Evolutionary conservation across 371 early-diverging fungal genomes (phyloP).

Genomic region (Umbelopsis sp.): DNA sequence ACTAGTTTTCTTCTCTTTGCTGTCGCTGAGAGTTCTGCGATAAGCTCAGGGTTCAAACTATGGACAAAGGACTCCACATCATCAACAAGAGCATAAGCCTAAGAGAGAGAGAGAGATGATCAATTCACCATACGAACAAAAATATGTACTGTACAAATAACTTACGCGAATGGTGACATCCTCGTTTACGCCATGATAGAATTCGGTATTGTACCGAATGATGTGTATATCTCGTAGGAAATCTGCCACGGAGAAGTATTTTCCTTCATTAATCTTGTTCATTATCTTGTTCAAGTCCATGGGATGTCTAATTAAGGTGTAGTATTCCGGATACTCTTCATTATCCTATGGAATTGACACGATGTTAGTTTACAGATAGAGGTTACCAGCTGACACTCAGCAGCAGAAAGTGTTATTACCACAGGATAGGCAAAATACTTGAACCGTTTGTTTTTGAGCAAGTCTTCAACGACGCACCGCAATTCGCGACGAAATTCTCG

Average conservation of each 20-base stretch:
- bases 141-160: background rate
- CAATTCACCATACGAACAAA: background rate
- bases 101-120: background rate
- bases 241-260: slow-evolving; percentile 72
- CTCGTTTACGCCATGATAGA: slow-evolving; percentile 5
- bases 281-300: slow-evolving; percentile 98
- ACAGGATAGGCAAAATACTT: slow-evolving; percentile 49
- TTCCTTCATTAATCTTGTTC: slow-evolving; percentile 77
- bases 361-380: background rate
- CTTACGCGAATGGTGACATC: slow-evolving; percentile 17
- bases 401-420: slow-evolving; percentile 16
- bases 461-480: slow-evolving; percentile 48
- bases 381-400: no score
- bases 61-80: slow-evolving; percentile 13
- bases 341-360: background rate
- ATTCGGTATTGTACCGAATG: slow-evolving; percentile 41
- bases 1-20: slow-evolving; percentile 2
- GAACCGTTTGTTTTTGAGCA: slow-evolving; percentile 47
- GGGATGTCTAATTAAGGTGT: slow-evolving; percentile 90
- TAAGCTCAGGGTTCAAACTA: background rate
- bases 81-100: slow-evolving; percentile 15
- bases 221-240: slow-evolving; percentile 88
- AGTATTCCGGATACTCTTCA: slow-evolving; percentile 79
- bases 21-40: slow-evolving; percentile 1
- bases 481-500: slow-evolving; percentile 53